Conservation (phyloP, 75 land plant genomes). For the Chamaecyparis obtusa region DNA sequence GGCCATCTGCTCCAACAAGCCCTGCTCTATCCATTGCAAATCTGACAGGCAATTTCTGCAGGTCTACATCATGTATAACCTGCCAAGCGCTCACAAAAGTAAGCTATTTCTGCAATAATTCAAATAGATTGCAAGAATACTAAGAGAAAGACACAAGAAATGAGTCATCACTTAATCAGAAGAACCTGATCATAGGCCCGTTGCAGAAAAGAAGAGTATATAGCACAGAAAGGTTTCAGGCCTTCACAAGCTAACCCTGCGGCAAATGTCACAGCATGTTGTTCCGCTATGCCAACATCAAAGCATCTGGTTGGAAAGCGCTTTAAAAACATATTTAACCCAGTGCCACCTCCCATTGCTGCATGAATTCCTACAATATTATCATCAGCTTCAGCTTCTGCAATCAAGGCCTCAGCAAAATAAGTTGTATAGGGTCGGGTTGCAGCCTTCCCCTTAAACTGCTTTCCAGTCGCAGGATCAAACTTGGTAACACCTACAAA, state of each 20-base stretch:
- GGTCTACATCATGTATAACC: conserved; percentile 95
- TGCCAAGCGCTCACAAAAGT: conserved; percentile 20
- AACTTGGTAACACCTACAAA: conserved; percentile 69
- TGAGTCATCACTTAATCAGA: not conserved
- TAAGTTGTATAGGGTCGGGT: conserved; percentile 89
- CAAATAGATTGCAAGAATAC: not conserved
- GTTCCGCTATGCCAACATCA: conserved; percentile 96
- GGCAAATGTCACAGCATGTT: conserved; percentile 96
- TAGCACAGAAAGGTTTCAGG: conserved; percentile 89
- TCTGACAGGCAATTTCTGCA: conserved; percentile 91
- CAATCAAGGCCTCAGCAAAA: conserved; percentile 94
- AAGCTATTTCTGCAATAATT: not conserved
- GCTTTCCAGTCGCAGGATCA: conserved; percentile 89
- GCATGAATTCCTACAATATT: conserved; percentile 84
- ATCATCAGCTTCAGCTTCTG: conserved; percentile 85
- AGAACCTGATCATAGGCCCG: conserved; percentile 88
- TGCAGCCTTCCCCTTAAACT: conserved; percentile 55
- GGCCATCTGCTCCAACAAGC: conserved; percentile 94
- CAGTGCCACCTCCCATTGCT: conserved; percentile 98
- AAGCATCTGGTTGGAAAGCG: conserved; percentile 88
- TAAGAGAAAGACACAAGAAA: not conserved
- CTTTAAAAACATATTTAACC: conserved; percentile 73
- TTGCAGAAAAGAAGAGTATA: conserved; percentile 90
- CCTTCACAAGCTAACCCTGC: conserved; percentile 98
- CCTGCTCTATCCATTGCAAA: conserved; percentile 98